Evolutionary conservation across 495 filamentous ascomycete species (phyloP), one percentile per base, ranked within the genome.

Genomic region (Stereocaulon alpinum): DNA sequence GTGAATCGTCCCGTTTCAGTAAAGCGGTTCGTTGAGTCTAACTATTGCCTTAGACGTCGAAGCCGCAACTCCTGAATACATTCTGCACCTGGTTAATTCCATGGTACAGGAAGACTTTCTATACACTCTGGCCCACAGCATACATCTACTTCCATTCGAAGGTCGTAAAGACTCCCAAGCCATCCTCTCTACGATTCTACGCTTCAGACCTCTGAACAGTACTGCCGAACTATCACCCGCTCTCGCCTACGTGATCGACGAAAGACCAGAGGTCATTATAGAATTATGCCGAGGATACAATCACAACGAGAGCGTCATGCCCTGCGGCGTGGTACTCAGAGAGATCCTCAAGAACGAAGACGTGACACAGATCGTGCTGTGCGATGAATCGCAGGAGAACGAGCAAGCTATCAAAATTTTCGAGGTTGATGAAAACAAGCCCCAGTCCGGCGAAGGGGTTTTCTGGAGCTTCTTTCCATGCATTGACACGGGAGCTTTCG

Each of bases 401-500:
- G 75, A 77, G 60, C 64, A 72, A 7, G 75, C 72, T 2, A 74
- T 77, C 51, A 73, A 77, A 55, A 72, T 91, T 7, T 80, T 73
- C 2, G 84, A 80, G 1, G 81, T 94, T 58, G 82, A 90, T 63
- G 78, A 81, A 22, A 81, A 83, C 29, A 70, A 78, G 14, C 80
- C 76, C 32, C 85, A 89, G 62, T 82, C 75, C 12, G 90, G 90
- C 18, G 76, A 80, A 15, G 91, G 91, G 0, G 81, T 96, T 2
- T 96, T 99, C 68, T 99, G 94, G 94, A 82, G 78, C n/a, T 97
- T 97, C 72, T 99, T 99, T 67, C 81, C 88, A 50, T 99, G 91
- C 88, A 95, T 99, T 58, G 89, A 97, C 69, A 84, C 86, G 67
- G 86, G 89, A 61, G 89, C 86, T 18, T 99, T 99, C 70, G 94